These are phyloP conservation scores for Sclerotinia subarctica DNA, from an alignment of 2,329 filamentous ascomycete genomes.

Conservation along the genomic window DNA sequence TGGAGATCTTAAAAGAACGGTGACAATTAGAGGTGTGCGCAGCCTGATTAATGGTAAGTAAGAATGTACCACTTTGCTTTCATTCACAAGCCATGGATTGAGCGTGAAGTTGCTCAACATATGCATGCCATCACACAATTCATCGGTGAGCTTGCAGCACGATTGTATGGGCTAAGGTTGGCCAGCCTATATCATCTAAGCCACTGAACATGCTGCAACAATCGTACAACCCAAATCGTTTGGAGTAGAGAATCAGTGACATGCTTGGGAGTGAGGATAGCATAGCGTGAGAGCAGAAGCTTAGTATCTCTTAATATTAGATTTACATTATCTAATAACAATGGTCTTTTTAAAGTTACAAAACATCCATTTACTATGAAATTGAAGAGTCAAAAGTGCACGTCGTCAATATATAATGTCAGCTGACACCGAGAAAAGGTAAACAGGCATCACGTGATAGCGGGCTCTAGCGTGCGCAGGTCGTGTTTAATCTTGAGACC, in stretches of 20 bases:
- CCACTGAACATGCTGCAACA: not conserved
- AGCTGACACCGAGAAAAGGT: not conserved
- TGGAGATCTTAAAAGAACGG: too few species aligned
- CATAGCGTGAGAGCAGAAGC: too few species aligned
- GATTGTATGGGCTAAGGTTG: not conserved
- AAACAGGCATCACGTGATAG: not conserved
- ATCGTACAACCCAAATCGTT: not conserved
- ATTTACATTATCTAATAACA: too few species aligned
- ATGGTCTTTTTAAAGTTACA: too few species aligned
- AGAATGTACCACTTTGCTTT: too few species aligned
- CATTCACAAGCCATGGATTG: not conserved
- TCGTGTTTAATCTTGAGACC: not conserved
- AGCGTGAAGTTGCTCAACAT: not conserved
- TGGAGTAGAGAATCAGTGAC: not conserved
- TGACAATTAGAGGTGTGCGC: too few species aligned
- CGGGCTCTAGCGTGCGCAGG: not conserved
- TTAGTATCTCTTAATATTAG: too few species aligned
- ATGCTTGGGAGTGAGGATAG: not conserved
- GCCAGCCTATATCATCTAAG: not conserved
- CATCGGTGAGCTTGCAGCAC: not conserved
- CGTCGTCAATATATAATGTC: not conserved
- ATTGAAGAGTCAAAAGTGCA: not conserved
- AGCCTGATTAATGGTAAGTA: too few species aligned
- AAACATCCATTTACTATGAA: too few species aligned
- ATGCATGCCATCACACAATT: not conserved